These are phyloP conservation scores for Pythium vanterpoolii DNA, from an alignment of 352 stramenopile species.

Conservation along the genomic window DNA sequence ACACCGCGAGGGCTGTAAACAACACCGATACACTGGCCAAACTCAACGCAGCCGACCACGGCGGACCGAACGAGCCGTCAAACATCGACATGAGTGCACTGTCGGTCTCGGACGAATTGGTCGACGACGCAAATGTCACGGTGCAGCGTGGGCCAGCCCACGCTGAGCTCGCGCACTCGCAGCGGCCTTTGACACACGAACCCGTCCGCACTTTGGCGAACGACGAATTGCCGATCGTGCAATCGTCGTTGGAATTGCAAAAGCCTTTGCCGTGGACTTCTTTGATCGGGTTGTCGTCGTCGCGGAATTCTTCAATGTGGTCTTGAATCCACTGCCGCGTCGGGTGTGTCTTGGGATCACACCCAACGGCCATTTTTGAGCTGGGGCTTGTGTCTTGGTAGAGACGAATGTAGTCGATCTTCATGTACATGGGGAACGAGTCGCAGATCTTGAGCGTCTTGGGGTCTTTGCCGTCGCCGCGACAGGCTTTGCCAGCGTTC, in stretches of 20 bases:
- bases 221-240: slow-evolving; percentile 34
- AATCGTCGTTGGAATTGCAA: slow-evolving; percentile 55
- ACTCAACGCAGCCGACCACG: slow-evolving; percentile 31
- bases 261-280: slow-evolving; percentile 65
- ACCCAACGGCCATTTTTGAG: slow-evolving; percentile 56
- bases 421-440: slow-evolving; percentile 64
- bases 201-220: slow-evolving; percentile 20
- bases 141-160: slow-evolving; percentile 65
- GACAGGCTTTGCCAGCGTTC: slow-evolving; percentile 57
- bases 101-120: slow-evolving; percentile 16
- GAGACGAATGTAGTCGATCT: slow-evolving; percentile 78
- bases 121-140: slow-evolving; percentile 23
- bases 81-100: slow-evolving; percentile 17
- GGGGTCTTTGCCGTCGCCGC: slow-evolving; percentile 39
- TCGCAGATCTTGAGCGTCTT: slow-evolving; percentile 56
- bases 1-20: slow-evolving; percentile 32
- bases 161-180: slow-evolving; percentile 39
- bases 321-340: slow-evolving; percentile 75
- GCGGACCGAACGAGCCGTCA: slow-evolving; percentile 43
- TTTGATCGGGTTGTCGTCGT: slow-evolving; percentile 50
- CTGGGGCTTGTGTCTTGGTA: slow-evolving; percentile 48
- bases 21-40: slow-evolving; percentile 30
- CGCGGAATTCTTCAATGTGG: slow-evolving; percentile 72
- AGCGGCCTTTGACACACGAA: slow-evolving; percentile 38
- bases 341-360: slow-evolving; percentile 57